These are phyloP conservation scores for Falciphora oryzae DNA, from an alignment of 2,329 filamentous ascomycete genomes.

Conservation along the genomic window DNA sequence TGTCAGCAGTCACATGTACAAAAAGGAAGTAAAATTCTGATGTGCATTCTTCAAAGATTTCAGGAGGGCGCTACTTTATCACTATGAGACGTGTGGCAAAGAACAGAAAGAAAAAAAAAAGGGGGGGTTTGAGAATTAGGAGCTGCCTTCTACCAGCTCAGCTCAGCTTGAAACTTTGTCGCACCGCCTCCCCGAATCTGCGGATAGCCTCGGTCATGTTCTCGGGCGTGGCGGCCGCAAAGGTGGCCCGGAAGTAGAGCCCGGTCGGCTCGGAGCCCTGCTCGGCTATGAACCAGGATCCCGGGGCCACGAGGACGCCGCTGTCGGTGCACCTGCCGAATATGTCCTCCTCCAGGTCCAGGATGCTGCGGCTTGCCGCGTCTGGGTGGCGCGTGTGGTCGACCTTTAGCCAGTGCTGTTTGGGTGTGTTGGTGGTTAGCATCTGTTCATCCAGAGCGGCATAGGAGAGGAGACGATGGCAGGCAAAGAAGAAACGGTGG, in stretches of 20 bases:
- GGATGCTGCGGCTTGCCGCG: slow-evolving; percentile 43
- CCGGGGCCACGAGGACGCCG: slow-evolving; percentile 74
- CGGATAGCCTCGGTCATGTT: slow-evolving; percentile 67
- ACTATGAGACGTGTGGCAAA: too few relatives aligned
- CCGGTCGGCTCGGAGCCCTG: slow-evolving; percentile 51
- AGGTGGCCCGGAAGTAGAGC: slow-evolving; percentile 87
- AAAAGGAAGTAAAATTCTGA: too few relatives aligned
- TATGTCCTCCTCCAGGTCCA: slow-evolving; percentile 77
- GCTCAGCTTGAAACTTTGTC: slow-evolving; percentile 43
- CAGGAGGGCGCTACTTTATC: too few relatives aligned
- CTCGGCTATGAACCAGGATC: slow-evolving; percentile 88
- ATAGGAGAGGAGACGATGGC: background rate
- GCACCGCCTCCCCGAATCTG: slow-evolving; percentile 70
- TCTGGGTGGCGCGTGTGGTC: slow-evolving; percentile 62
- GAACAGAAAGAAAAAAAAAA: too few relatives aligned
- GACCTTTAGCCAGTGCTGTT: slow-evolving; percentile 66
- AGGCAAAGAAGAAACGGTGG: slow-evolving; percentile 5
- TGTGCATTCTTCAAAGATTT: too few relatives aligned
- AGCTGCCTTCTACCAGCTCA: slow-evolving; percentile 14
- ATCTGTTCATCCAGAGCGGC: too few relatives aligned
- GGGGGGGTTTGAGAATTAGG: background rate
- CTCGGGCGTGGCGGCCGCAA: slow-evolving; percentile 68
- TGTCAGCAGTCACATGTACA: too few relatives aligned
- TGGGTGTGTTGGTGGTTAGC: background rate
- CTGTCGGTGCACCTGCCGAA: slow-evolving; percentile 71